Evolutionary conservation across 2,329 filamentous ascomycete species (phyloP), one percentile per base, ranked within the genome.

Genomic region (Xylariaceae sp.): DNA sequence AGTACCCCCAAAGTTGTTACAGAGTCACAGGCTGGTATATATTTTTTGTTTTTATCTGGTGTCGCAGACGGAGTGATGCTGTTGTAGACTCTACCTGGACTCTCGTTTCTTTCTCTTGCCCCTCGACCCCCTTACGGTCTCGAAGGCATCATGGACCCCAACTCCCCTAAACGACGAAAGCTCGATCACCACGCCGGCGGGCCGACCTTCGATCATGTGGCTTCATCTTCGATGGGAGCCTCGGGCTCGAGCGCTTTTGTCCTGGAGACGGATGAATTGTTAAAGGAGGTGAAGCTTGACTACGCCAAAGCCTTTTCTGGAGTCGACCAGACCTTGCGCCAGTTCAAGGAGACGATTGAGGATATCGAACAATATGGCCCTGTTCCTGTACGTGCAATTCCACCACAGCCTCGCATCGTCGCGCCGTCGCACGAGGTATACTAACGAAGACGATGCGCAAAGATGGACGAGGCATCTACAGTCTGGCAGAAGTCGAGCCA

Each of bases 391-490:
- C 44, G 73, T 61, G 19, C 18, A 34, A 36, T 23, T 19, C 4
- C 21, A 28, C 8, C 18, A 11, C 12, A 19, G 23, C 16, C 9
- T 27, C 34, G 1, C 14, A n/a, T n/a, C 21, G 27, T 8, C 18
- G 11, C 12, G 16, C 28, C 16, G 14, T 27, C 34, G 1, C 14
- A n/a, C 12, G 12, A 32, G 16, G 7, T 18, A n/a, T 26, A n/a
- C 7, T 40, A 32, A 31, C 18, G 32, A 27, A 18, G 9, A 21
- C 34, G 41, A 24, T 16, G 15, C 9, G 7, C 33, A 4, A 30
- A 88, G 83, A 73, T 92, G 36, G 51, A 64, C 23, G 79, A 92
- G 51, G 88, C 86, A 7, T 70, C 69, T 0, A 69, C 81, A 56
- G 76, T 74, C 44, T 74, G 86, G 52, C 78, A 85, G 51, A 83